Evolutionary conservation across 2,329 filamentous ascomycete genomes (phyloP).

Genomic region (Sporothrix pallida): DNA sequence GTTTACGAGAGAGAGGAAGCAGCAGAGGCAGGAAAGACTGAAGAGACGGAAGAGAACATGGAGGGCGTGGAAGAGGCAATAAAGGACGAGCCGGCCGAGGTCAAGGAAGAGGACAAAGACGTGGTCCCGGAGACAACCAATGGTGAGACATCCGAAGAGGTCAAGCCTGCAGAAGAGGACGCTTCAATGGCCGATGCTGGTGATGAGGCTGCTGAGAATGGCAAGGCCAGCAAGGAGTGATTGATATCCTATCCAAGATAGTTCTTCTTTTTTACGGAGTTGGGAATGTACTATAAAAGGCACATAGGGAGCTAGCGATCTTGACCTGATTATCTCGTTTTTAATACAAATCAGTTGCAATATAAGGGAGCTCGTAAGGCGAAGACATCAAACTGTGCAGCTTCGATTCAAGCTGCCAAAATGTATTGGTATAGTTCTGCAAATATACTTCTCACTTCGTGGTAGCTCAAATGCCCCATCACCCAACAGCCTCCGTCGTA

Average conservation of each 20-base stretch:
- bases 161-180: constrained; percentile 23
- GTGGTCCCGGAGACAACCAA: not conserved
- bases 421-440: too few species aligned
- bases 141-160: not conserved
- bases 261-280: not conserved
- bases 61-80: not conserved
- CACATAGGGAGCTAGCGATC: constrained; percentile 1
- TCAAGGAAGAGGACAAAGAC: not conserved
- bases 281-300: constrained; percentile 1
- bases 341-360: not conserved
- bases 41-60: not conserved
- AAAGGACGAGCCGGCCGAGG: constrained; percentile 3
- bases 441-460: not conserved
- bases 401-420: not conserved
- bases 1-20: constrained; percentile 48
- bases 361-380: not conserved
- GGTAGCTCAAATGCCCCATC: not conserved
- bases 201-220: not conserved
- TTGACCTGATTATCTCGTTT: not conserved
- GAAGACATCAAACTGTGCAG: not conserved
- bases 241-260: not conserved
- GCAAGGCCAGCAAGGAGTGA: not conserved
- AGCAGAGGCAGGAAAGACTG: not conserved
- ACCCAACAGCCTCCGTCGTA: not conserved
- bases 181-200: constrained; percentile 32